Conservation (phyloP, 441 rosid species). For the Iberis amara region DNA sequence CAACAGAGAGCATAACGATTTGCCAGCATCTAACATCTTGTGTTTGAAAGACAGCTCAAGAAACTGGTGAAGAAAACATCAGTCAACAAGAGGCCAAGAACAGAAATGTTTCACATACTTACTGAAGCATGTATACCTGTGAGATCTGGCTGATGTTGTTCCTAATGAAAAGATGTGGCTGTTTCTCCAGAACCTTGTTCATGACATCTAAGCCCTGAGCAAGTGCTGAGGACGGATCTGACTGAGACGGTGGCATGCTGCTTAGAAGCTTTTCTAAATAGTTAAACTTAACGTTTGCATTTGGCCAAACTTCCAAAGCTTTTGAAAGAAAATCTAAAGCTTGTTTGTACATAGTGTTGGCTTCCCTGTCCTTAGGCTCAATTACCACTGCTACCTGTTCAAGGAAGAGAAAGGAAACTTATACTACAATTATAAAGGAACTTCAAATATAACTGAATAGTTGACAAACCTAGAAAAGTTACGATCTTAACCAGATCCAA, state of each 20-base stretch:
- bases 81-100: slow-evolving; percentile 24
- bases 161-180: slow-evolving; percentile 84
- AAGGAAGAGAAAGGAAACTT: slow-evolving; percentile 20
- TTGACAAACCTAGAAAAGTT: too few relatives aligned
- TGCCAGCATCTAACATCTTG: slow-evolving; percentile 91
- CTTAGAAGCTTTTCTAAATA: slow-evolving; percentile 83
- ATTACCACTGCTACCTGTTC: slow-evolving; percentile 92
- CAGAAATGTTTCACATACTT: slow-evolving; percentile 12
- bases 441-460: not conserved
- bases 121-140: slow-evolving; percentile 50
- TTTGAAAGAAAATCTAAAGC: slow-evolving; percentile 88
- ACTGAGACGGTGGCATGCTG: slow-evolving; percentile 85
- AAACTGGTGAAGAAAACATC: slow-evolving; percentile 47
- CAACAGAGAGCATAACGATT: slow-evolving; percentile 85
- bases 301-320: slow-evolving; percentile 98
- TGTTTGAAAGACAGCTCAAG: slow-evolving; percentile 92
- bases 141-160: slow-evolving; percentile 89
- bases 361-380: slow-evolving; percentile 98
- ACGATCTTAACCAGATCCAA: too few relatives aligned
- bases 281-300: slow-evolving; percentile 91
- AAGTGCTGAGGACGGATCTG: slow-evolving; percentile 92
- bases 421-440: slow-evolving; percentile 15
- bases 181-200: slow-evolving; percentile 98
- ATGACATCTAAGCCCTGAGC: slow-evolving; percentile 96
- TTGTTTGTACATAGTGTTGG: slow-evolving; percentile 84